Conservation (phyloP, 352 stramenopile genomes). For the Phytophthora vignae region DNA sequence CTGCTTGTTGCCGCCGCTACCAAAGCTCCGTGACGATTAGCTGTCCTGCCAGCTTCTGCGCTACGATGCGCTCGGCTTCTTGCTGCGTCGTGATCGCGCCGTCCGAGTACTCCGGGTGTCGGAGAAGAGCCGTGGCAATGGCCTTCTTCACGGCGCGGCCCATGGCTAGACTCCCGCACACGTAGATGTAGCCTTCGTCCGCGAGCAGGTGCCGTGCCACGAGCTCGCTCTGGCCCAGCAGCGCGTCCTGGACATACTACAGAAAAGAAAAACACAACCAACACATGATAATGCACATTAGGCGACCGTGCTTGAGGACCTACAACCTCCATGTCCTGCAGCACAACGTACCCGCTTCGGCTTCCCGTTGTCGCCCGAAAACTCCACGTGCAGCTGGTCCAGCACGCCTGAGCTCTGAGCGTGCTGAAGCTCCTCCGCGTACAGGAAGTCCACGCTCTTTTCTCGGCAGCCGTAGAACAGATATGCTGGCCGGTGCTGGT, state of each 20-base stretch:
- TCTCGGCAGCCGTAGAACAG: slow-evolving; percentile 83
- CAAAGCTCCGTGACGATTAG: slow-evolving; percentile 81
- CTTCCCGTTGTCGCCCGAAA: slow-evolving; percentile 47
- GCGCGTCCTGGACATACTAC: slow-evolving; percentile 79
- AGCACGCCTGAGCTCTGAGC: slow-evolving; percentile 54
- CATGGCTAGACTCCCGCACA: slow-evolving; percentile 86
- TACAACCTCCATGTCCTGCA: neutral
- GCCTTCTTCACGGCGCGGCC: slow-evolving; percentile 76
- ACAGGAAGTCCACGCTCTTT: slow-evolving; percentile 72
- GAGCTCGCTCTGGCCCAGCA: slow-evolving; percentile 64
- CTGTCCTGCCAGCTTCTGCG: slow-evolving; percentile 45
- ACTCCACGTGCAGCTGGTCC: slow-evolving; percentile 63
- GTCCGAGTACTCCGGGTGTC: slow-evolving; percentile 48
- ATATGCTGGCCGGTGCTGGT: slow-evolving; percentile 56
- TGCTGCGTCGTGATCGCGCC: slow-evolving; percentile 36
- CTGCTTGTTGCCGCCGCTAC: slow-evolving; percentile 35
- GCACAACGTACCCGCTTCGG: slow-evolving; percentile 56
- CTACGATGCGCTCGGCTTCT: slow-evolving; percentile 57
- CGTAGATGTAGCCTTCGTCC: slow-evolving; percentile 69
- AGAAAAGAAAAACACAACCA: slow-evolving; percentile 5
- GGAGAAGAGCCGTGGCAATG: slow-evolving; percentile 55
- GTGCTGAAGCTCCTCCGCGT: slow-evolving; percentile 65
- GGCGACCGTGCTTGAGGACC: neutral
- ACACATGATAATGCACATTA: slow-evolving; percentile 4
- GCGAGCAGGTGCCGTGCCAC: slow-evolving; percentile 64